Base-by-base conservation (phyloP, 2,329 filamentous ascomycete species). In the Trichoderma koningii region DNA sequence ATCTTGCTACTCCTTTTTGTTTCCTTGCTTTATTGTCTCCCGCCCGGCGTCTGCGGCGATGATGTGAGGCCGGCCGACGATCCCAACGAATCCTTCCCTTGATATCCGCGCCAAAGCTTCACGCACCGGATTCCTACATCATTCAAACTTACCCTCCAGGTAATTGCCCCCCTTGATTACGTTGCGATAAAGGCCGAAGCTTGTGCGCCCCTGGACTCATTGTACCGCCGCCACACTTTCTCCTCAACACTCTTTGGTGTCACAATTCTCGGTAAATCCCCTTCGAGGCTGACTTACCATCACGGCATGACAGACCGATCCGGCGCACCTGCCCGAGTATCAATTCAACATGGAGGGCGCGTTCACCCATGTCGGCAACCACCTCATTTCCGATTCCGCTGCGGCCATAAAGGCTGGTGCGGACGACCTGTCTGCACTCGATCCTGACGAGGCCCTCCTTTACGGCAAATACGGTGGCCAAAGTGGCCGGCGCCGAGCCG, bases 281-380 rank as follows among this genome's bases (percentile, higher is more conserved):
- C 42, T 21, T 48, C 23, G 38, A 60, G 28, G 28, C 64, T 53
- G 48, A 63, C 28, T n/a, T 55, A 34, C 53, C 62, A 34, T 19
- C 26, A 23, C 21, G 45, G 42, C 44, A 38, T 44, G 42, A 47
- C 64, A 63, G 60, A 55, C 44, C 34, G 52, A 44, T 52, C 59
- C 19, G 63, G 55, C 61, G 60, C 65, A 55, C 55, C 23, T 52
- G 48, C 34, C 61, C 56, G 23, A 57, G 48, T 65, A 63, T 19
- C 55, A 62, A 68, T 68, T 64, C 73, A 81, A 71, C 71, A 94
- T 95, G 91, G 91, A 95, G 82, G 90, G 89, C 76, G 90, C 92
- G 71, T 96, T 96, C 76, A 94, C 89, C 68, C 90, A 95, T 79
- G 87, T 94, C 73, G 91, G 90, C 73, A 96, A 95, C 80, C 90